A percentile compares a stretch with the other conserved stretches of the same genome.
Conservation (phyloP, 2,329 filamentous ascomycete species). For the Ceratocystis huliohia region DNA sequence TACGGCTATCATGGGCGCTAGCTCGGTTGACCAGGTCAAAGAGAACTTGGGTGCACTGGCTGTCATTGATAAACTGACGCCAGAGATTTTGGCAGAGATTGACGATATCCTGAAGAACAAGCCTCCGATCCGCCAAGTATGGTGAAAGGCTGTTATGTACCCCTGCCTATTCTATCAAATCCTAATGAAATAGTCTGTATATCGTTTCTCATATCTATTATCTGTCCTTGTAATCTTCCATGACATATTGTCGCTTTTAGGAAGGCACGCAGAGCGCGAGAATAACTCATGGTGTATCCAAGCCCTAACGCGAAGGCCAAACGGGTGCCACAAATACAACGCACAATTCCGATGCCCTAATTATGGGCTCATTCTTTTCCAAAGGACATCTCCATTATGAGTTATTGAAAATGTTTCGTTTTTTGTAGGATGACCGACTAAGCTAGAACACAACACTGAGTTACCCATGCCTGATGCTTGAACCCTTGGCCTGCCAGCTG, state of each 20-base stretch:
- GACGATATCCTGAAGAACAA: slow-evolving; percentile 47
- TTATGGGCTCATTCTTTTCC: no score
- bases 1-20: slow-evolving; percentile 49
- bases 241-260: neutral
- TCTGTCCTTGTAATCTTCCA: neutral
- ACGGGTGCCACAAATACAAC: neutral
- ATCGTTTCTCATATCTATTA: neutral
- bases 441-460: no score
- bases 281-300: neutral
- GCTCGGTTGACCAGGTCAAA: slow-evolving; percentile 44
- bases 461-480: no score
- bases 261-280: neutral
- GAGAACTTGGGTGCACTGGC: slow-evolving; percentile 45
- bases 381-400: neutral
- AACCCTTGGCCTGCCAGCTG: neutral
- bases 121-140: slow-evolving; percentile 32
- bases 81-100: slow-evolving; percentile 47
- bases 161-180: no score
- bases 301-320: neutral
- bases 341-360: neutral
- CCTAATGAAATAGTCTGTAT: neutral
- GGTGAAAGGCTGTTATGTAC: neutral
- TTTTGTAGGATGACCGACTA: no score
- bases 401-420: no score
- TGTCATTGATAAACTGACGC: slow-evolving; percentile 43